A percentile compares a stretch with the other conserved stretches of the same genome.
phyloP scores from a whole-genome alignment of 768 basidiomycete species.

The Fibroporia radiculosa region DNA sequence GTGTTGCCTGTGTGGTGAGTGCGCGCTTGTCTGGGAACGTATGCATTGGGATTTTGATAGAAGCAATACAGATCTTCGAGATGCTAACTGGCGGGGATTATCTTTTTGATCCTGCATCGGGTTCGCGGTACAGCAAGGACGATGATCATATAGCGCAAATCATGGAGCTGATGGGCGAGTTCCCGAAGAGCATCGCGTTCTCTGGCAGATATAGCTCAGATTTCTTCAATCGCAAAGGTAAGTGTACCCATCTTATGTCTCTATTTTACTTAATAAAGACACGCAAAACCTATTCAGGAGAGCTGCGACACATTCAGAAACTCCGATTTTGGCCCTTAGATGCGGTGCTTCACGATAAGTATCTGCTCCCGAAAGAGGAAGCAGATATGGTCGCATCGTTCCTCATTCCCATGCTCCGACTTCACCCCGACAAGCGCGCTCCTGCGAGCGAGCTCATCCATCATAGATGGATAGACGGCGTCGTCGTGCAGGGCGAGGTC shows the following conservation, averaged over 20 bases:
- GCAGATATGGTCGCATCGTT: conserved; percentile 78
- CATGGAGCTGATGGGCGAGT: conserved; percentile 90
- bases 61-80: conserved; percentile 71
- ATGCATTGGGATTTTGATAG: neutral
- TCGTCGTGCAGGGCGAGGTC: conserved; percentile 85
- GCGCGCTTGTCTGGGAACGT: conserved; percentile 2
- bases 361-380: conserved; percentile 79
- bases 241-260: conserved; percentile 16
- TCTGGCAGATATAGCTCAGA: conserved; percentile 90
- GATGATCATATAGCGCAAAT: conserved; percentile 98
- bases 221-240: conserved; percentile 97
- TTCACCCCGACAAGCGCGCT: conserved; percentile 84
- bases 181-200: conserved; percentile 77
- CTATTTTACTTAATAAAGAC: neutral
- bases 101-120: conserved; percentile 94
- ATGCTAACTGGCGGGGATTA: conserved; percentile 96
- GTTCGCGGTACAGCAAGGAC: conserved; percentile 92
- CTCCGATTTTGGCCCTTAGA: conserved; percentile 87
- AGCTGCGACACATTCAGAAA: conserved; percentile 91
- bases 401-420: conserved; percentile 82
- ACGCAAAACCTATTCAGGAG: conserved; percentile 40
- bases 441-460: conserved; percentile 80
- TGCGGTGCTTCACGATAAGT: conserved; percentile 86
- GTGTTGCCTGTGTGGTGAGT: conserved; percentile 86
- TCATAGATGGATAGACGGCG: conserved; percentile 81